A percentile compares a stretch with the other conserved stretches of the same genome.
Conservation (phyloP, 768 basidiomycete species). For the Russula sp. region DNA sequence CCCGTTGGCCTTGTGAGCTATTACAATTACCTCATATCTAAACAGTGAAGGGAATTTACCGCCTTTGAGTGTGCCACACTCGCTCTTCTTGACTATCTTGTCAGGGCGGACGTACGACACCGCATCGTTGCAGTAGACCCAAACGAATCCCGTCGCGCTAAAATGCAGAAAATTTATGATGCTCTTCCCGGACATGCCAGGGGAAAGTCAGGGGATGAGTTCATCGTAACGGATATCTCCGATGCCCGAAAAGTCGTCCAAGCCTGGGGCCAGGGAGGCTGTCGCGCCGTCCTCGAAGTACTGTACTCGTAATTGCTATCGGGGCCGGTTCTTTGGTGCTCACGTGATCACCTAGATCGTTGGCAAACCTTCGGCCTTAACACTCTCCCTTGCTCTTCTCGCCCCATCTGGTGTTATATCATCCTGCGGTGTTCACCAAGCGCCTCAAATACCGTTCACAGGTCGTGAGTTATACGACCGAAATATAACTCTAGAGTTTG, state of each 20-base stretch:
- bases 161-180: slow-evolving; percentile 56
- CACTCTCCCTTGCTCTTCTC: slow-evolving; percentile 66
- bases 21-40: slow-evolving; percentile 9
- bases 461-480: slow-evolving; percentile 63
- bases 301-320: slow-evolving; percentile 37
- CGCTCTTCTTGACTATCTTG: slow-evolving; percentile 59
- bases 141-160: slow-evolving; percentile 52
- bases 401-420: slow-evolving; percentile 71
- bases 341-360: slow-evolving; percentile 50
- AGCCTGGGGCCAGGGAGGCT: slow-evolving; percentile 57
- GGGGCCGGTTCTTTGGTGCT: slow-evolving; percentile 20
- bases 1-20: slow-evolving; percentile 65
- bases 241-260: slow-evolving; percentile 49
- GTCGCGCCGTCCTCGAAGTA: slow-evolving; percentile 68
- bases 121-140: slow-evolving; percentile 66
- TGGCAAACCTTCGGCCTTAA: slow-evolving; percentile 61
- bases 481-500: slow-evolving; percentile 78
- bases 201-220: slow-evolving; percentile 38
- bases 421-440: slow-evolving; percentile 72
- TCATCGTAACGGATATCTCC: slow-evolving; percentile 51
- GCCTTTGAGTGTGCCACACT: slow-evolving; percentile 53
- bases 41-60: slow-evolving; percentile 3
- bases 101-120: slow-evolving; percentile 46
- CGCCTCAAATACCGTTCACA: slow-evolving; percentile 52
- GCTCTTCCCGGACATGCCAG: slow-evolving; percentile 43